These are phyloP conservation scores for Candida maesae DNA, from an alignment of 805 yeast species.

Conservation along the genomic window DNA sequence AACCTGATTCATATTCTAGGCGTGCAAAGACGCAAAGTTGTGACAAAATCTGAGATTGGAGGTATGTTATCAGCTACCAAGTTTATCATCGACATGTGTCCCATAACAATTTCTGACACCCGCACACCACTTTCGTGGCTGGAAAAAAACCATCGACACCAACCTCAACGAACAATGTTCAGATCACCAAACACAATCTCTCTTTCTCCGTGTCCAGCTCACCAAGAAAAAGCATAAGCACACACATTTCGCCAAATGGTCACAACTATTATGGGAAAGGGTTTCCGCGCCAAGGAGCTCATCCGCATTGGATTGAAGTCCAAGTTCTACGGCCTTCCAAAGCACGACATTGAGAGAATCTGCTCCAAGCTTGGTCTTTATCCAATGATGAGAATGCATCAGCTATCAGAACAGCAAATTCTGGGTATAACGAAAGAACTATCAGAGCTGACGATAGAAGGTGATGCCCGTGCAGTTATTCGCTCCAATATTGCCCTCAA, in stretches of 20 bases:
- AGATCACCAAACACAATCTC: neutral
- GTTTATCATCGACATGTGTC: neutral
- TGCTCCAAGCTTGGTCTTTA: conserved; percentile 89
- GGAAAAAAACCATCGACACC: conserved; percentile 1
- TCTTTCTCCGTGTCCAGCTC: neutral
- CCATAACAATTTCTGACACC: neutral
- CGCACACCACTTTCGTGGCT: neutral
- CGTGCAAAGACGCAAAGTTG: too few relatives aligned
- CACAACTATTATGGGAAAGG: conserved; percentile 27
- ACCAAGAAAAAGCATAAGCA: neutral
- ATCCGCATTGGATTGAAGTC: conserved; percentile 62
- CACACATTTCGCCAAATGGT: conserved; percentile 17
- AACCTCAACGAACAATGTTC: neutral
- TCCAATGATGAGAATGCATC: conserved; percentile 93
- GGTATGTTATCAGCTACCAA: too few relatives aligned
- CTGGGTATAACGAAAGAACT: conserved; percentile 85
- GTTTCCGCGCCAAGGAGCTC: conserved; percentile 29
- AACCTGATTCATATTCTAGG: too few relatives aligned
- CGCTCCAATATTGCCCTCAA: conserved; percentile 76
- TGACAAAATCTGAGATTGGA: too few relatives aligned
- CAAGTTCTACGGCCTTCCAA: conserved; percentile 86
- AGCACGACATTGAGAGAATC: conserved; percentile 60
- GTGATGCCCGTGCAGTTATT: conserved; percentile 67
- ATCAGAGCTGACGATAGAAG: conserved; percentile 78
- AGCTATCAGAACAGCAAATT: conserved; percentile 81